Evolutionary conservation across 2,329 filamentous ascomycete species (phyloP).

Genomic region (Penicillium capsulatum): DNA sequence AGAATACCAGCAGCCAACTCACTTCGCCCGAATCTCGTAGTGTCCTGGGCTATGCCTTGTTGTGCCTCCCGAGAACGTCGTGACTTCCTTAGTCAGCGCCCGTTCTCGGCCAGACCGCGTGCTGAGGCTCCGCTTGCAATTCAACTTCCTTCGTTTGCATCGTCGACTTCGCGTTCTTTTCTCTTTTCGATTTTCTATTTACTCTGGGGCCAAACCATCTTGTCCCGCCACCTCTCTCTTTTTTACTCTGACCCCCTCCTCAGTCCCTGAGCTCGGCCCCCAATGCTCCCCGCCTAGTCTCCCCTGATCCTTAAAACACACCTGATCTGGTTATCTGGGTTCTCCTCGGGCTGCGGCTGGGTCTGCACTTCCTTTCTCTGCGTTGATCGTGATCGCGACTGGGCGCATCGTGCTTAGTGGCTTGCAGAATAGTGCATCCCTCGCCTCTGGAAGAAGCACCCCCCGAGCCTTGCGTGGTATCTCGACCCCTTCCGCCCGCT

Average conservation of each 20-base stretch:
- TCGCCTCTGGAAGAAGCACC: slow-evolving; percentile 5
- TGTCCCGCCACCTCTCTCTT: slow-evolving; percentile 3
- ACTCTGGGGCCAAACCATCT: slow-evolving; percentile 8
- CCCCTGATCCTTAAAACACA: slow-evolving; percentile 19
- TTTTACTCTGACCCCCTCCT: slow-evolving; percentile 3
- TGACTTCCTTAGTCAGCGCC: slow-evolving; percentile 4
- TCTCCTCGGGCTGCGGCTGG: slow-evolving; percentile 21
- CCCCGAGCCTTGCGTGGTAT: slow-evolving; percentile 15
- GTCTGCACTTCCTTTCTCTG: slow-evolving; percentile 23
- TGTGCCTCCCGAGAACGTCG: no score
- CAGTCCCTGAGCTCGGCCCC: slow-evolving; percentile 3
- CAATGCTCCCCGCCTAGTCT: slow-evolving; percentile 7
- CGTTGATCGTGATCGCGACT: slow-evolving; percentile 14
- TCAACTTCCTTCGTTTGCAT: slow-evolving; percentile 14
- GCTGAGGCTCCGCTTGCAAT: slow-evolving; percentile 23
- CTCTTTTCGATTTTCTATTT: slow-evolving; percentile 16
- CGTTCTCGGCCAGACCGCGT: slow-evolving; percentile 25
- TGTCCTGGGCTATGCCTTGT: no score
- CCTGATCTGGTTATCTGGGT: slow-evolving; percentile 21
- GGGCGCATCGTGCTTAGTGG: slow-evolving; percentile 6
- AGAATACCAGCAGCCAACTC: no score
- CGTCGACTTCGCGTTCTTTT: slow-evolving; percentile 12
- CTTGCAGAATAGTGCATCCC: background rate
- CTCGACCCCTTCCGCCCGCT: slow-evolving; percentile 16
- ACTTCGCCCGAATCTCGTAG: no score